Conservation (phyloP, 345 rosid species). For the Euphorbia peplus region DNA sequence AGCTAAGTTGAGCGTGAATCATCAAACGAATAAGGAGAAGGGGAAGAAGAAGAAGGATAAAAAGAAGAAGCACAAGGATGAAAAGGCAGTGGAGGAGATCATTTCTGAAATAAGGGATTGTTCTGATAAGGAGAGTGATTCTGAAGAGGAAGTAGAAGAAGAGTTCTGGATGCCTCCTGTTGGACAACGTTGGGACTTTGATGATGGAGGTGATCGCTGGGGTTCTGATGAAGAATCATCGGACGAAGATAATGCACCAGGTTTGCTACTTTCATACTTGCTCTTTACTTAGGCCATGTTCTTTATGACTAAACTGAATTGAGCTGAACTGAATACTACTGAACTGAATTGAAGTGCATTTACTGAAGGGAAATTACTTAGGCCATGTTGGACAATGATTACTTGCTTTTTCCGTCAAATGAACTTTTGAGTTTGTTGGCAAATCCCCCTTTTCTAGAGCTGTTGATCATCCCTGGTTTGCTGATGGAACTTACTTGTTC, state of each 20-base stretch:
- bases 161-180: conserved; percentile 88
- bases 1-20: conserved; percentile 19
- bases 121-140: conserved; percentile 44
- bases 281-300: background rate
- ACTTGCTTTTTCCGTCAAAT: no score
- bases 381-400: no score
- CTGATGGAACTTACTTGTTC: background rate
- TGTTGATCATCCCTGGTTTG: conserved; percentile 4
- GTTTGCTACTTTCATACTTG: conserved; percentile 19
- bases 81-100: conserved; percentile 37
- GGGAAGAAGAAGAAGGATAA: conserved; percentile 23
- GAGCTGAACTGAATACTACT: no score
- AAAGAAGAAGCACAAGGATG: conserved; percentile 31
- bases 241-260: conserved; percentile 47
- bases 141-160: conserved; percentile 52
- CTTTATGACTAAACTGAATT: no score
- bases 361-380: no score
- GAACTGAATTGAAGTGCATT: no score
- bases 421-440: background rate
- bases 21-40: conserved; percentile 22
- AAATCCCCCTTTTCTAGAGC: background rate
- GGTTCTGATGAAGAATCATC: conserved; percentile 56
- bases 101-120: conserved; percentile 42
- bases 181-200: conserved; percentile 81
- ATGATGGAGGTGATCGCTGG: conserved; percentile 62